Conservation (phyloP, 2,329 filamentous ascomycete genomes). For the Phialemoniopsis sp. region DNA sequence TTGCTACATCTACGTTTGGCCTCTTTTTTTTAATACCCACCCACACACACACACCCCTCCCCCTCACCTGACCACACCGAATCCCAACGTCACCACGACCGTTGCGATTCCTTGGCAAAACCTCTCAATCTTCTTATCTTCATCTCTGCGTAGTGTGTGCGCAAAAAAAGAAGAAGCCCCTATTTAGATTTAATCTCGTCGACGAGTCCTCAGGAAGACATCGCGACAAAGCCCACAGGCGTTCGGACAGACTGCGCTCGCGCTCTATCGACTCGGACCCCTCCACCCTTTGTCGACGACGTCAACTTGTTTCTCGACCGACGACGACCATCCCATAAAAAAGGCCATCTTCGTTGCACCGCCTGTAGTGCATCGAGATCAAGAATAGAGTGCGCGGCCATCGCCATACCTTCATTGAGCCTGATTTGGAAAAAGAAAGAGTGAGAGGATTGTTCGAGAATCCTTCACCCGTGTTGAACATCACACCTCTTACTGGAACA, state of each 20-base stretch:
- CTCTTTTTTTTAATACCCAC: slow-evolving; percentile 30
- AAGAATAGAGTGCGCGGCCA: slow-evolving; percentile 4
- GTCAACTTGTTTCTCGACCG: too few relatives aligned
- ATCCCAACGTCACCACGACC: slow-evolving; percentile 14
- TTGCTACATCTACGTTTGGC: slow-evolving; percentile 40
- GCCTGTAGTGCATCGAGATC: slow-evolving; percentile 5
- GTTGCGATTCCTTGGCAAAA: slow-evolving; percentile 2
- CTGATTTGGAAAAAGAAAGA: background rate
- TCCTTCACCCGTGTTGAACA: background rate
- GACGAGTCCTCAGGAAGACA: too few relatives aligned
- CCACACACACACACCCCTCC: slow-evolving; percentile 18
- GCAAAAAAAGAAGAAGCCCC: slow-evolving; percentile 4
- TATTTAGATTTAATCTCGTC: too few relatives aligned
- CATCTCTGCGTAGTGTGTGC: slow-evolving; percentile 6
- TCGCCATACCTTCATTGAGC: too few relatives aligned
- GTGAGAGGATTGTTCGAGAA: slow-evolving; percentile 2
- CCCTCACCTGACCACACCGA: slow-evolving; percentile 20
- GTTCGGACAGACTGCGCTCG: too few relatives aligned
- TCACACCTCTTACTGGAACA: background rate
- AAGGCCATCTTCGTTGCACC: slow-evolving; percentile 1
- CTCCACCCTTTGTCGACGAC: too few relatives aligned
- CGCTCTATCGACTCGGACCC: too few relatives aligned
- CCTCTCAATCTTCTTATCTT: background rate
- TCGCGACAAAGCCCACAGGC: too few relatives aligned
- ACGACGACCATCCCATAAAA: too few relatives aligned